Evolutionary conservation across 257 asterid species (phyloP).

Genomic region (Forsythia viridissima): DNA sequence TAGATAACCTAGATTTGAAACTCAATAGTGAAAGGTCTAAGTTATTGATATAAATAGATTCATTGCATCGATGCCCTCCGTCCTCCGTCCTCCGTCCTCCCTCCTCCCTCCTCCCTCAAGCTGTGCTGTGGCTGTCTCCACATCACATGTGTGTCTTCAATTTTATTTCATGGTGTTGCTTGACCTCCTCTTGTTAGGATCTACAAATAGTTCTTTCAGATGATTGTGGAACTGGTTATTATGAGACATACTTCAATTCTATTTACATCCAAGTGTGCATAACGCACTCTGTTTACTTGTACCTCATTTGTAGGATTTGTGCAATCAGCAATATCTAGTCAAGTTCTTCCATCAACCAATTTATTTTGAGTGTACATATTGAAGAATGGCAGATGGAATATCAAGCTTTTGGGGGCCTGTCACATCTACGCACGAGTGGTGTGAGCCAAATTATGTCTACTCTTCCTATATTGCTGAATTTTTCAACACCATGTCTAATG

Average conservation of each 20-base stretch:
- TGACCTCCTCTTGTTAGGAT: not conserved
- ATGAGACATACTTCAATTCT: not conserved
- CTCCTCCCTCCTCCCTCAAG: not conserved
- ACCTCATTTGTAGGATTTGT: conserved; percentile 29
- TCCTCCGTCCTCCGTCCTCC: not conserved
- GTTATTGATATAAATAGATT: not conserved
- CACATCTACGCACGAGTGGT: conserved; percentile 94
- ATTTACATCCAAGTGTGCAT: not conserved
- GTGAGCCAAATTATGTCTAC: conserved; percentile 87
- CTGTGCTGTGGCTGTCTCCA: not conserved
- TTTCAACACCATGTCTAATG: conserved; percentile 81
- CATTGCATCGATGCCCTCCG: not conserved
- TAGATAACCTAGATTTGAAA: not conserved
- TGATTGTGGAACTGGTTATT: conserved; percentile 16
- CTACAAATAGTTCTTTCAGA: not conserved
- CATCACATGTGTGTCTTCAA: not conserved
- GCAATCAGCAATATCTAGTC: conserved; percentile 10
- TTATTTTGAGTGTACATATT: conserved; percentile 20
- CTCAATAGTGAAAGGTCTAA: not conserved
- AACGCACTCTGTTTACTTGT: not conserved
- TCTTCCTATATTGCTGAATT: conserved; percentile 90
- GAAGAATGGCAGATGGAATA: conserved; percentile 63
- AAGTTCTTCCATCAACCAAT: not conserved
- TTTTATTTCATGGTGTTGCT: not conserved
- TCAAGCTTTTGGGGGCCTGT: conserved; percentile 98